These are phyloP conservation scores for Kwoniella europaea DNA, from an alignment of 768 basidiomycete genomes.

Conservation along the genomic window DNA sequence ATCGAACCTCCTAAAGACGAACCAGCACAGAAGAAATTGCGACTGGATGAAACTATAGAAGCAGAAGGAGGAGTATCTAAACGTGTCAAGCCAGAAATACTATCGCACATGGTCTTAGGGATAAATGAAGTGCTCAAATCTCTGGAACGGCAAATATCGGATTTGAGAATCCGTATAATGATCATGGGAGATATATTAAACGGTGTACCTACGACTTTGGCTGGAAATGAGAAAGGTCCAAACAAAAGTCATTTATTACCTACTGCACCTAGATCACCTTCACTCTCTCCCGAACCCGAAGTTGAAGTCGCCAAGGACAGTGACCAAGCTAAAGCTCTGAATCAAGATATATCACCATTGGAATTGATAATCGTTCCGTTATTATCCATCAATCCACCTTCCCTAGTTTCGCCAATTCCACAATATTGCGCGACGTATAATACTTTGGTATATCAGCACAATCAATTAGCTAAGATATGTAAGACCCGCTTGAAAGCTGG, in stretches of 20 bases:
- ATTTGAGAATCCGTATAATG: conserved; percentile 40
- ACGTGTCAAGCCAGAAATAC: conserved; percentile 36
- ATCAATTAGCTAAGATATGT: conserved; percentile 33
- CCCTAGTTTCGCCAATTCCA: conserved; percentile 51
- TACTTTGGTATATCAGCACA: conserved; percentile 49
- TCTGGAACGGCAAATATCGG: conserved; percentile 47
- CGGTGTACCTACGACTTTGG: conserved; percentile 2
- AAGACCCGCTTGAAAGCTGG: conserved; percentile 19
- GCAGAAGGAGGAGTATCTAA: conserved; percentile 3
- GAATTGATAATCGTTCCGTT: conserved; percentile 50
- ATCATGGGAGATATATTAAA: conserved; percentile 38
- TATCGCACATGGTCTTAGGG: conserved; percentile 49
- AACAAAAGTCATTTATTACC: conserved; percentile 18
- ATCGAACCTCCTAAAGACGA: background rate
- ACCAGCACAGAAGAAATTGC: conserved; percentile 5
- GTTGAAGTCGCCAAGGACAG: background rate
- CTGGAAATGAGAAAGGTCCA: background rate
- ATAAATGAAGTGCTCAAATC: conserved; percentile 56
- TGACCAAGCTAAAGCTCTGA: background rate
- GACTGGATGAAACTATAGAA: background rate
- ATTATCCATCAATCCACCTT: conserved; percentile 47
- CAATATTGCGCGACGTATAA: conserved; percentile 55
- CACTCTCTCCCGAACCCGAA: conserved; percentile 16
- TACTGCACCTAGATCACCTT: conserved; percentile 23
- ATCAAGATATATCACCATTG: conserved; percentile 18